Conservation (phyloP, 148 eudicot species). For the Vaccinium vitisidaea region DNA sequence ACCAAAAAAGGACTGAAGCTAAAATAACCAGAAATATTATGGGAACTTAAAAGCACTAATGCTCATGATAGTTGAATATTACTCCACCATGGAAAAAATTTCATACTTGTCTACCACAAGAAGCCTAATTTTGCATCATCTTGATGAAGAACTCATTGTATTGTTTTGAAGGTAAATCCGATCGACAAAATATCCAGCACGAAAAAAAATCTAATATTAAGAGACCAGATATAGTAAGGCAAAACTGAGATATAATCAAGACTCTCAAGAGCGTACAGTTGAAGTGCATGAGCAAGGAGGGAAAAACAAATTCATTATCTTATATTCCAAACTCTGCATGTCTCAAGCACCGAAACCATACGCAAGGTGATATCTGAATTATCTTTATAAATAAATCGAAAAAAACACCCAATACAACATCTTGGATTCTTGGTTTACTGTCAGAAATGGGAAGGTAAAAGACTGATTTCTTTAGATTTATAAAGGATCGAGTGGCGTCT, state of each 20-base stretch:
- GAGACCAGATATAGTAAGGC: not conserved
- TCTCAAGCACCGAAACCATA: slow-evolving; percentile 3
- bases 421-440: too few relatives aligned
- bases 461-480: too few relatives aligned
- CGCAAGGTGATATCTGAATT: too few relatives aligned
- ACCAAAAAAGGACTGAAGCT: not conserved
- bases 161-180: not conserved
- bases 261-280: not conserved
- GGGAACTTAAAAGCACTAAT: slow-evolving; percentile 1
- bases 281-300: not conserved
- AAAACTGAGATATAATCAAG: not conserved
- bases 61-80: not conserved
- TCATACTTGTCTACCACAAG: not conserved
- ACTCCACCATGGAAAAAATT: not conserved
- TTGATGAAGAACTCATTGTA: not conserved
- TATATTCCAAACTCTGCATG: not conserved
- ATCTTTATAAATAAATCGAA: too few relatives aligned
- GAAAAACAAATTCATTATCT: not conserved
- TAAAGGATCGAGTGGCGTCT: too few relatives aligned
- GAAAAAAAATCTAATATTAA: not conserved
- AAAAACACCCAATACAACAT: too few relatives aligned
- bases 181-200: not conserved
- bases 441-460: too few relatives aligned
- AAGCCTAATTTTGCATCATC: not conserved
- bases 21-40: not conserved